phyloP scores from a whole-genome alignment of 495 filamentous ascomycete species.

The Hypoxylon trugodes region DNA sequence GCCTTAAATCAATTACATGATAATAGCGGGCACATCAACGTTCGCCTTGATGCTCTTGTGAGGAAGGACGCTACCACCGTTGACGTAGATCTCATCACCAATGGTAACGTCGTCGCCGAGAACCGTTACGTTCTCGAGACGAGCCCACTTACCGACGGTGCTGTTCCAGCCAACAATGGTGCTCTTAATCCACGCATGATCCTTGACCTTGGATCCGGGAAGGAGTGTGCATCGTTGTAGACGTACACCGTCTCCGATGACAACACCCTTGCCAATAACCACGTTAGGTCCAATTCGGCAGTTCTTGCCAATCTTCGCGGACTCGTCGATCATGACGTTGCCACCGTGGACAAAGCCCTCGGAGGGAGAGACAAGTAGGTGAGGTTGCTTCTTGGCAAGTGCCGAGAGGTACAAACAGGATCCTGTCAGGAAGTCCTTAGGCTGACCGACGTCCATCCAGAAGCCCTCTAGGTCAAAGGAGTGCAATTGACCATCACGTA shows the following conservation, averaged over 20 bases:
- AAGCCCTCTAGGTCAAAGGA: constrained; percentile 98
- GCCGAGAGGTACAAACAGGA: constrained; percentile 97
- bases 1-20: constrained; percentile 68
- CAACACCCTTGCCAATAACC: constrained; percentile 92
- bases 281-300: constrained; percentile 99
- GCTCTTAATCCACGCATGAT: constrained; percentile 99
- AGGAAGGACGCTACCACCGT: constrained; percentile 93
- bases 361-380: constrained; percentile 77
- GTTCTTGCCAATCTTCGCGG: constrained; percentile 97
- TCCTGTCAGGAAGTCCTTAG: constrained; percentile 97
- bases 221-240: constrained; percentile 94
- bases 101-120: constrained; percentile 99
- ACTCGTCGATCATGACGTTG: constrained; percentile 95
- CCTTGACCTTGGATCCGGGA: constrained; percentile 91
- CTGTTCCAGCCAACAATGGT: constrained; percentile 99
- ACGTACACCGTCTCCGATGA: constrained; percentile 93
- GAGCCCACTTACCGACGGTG: constrained; percentile 92
- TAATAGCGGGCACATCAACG: constrained; percentile 90
- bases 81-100: constrained; percentile 98
- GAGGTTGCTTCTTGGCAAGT: constrained; percentile 89
- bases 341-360: constrained; percentile 90
- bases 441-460: constrained; percentile 99
- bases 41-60: constrained; percentile 99
- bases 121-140: constrained; percentile 96
- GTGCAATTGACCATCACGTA: constrained; percentile 89